Evolutionary conservation across 1,139 yeast species (phyloP), one percentile per base, ranked within the genome.

Genomic region (Pichia sp.): DNA sequence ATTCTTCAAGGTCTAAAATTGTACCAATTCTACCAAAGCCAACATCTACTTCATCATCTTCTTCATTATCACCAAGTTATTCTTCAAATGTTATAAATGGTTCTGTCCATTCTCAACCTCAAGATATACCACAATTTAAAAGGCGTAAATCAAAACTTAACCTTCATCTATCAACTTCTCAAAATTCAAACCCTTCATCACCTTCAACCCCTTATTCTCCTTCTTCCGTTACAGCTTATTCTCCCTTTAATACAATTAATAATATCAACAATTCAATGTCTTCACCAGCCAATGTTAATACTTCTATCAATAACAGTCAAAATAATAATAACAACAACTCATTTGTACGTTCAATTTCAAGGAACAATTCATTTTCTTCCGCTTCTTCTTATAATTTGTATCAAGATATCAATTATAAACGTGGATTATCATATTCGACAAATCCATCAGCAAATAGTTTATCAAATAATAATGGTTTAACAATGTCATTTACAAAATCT

Each of bases 1-100:
- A 34, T 34, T 31, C 47, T 25, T 22, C 28, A 18, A 42, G 53
- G 9, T 41, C 54, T 2, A 57, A 56, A 44, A 58, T 55, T 38
- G 61, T 59, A n/a, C 63, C 62, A 17, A 59, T 59, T n/a, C 39
- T 59, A 23, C 63, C 63, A 15, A 59, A 57, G 43, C 62, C 62
- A 5, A 21, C 45, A 11, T 38, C 33, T 7, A 35, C 43, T 10
- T 17, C 22, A 3, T 48, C 57, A 1, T 47, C 46, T 14, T 50
- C 58, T 22, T 42, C 58, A 3, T 52, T 57, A 8, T 25, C 44
- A 7, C 45, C 52, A 1, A 43, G 49, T 12, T 45, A 53, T 1
- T 52, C 58, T 14, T 24, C 30, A 3, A 34, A 25, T 22, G 41
- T 41, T 9, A 34, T 52, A 2, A 36, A 45, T 11, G 44, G 46